Percentiles rank a stretch among this genome's conserved stretches.
Conservation (phyloP, 257 asterid species). For the Orobanche coerulescens region DNA sequence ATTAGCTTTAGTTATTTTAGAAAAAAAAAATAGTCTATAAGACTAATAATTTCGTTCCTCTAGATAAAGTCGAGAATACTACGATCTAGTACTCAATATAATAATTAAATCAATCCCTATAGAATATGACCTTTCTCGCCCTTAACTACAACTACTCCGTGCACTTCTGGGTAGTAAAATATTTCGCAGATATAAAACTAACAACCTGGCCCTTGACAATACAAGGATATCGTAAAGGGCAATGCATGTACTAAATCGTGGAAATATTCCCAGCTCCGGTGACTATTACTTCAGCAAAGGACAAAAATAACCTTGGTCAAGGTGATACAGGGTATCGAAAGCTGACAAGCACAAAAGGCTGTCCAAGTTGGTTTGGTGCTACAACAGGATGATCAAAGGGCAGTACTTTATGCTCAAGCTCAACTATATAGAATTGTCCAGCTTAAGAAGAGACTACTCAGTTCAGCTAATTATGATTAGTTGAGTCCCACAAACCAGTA, state of each 20-base stretch:
- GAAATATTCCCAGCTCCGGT: conserved; percentile 39
- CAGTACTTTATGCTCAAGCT: conserved; percentile 34
- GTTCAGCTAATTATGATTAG: conserved; percentile 58
- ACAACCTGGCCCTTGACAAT: conserved; percentile 27
- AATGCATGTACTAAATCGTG: conserved; percentile 28
- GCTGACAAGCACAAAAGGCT: conserved; percentile 28
- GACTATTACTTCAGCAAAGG: conserved; percentile 52
- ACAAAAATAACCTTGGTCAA: conserved; percentile 39
- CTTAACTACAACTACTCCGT: too few relatives aligned
- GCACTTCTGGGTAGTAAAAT: too few relatives aligned
- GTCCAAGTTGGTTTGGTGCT: conserved; percentile 30
- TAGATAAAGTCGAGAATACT: too few relatives aligned
- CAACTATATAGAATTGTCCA: conserved; percentile 27
- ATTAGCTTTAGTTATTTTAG: too few relatives aligned
- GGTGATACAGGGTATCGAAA: conserved; percentile 19
- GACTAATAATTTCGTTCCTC: too few relatives aligned
- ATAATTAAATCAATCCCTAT: too few relatives aligned
- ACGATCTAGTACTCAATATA: too few relatives aligned
- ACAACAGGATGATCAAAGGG: conserved; percentile 22
- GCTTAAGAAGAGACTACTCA: conserved; percentile 28
- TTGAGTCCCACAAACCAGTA: conserved; percentile 21
- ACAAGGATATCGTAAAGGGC: conserved; percentile 28
- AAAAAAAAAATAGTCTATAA: too few relatives aligned
- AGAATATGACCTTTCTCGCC: too few relatives aligned
- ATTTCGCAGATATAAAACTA: too few relatives aligned